Base-by-base conservation (phyloP, 2,329 filamentous ascomycete species). In the Fusarium coffeatum region DNA sequence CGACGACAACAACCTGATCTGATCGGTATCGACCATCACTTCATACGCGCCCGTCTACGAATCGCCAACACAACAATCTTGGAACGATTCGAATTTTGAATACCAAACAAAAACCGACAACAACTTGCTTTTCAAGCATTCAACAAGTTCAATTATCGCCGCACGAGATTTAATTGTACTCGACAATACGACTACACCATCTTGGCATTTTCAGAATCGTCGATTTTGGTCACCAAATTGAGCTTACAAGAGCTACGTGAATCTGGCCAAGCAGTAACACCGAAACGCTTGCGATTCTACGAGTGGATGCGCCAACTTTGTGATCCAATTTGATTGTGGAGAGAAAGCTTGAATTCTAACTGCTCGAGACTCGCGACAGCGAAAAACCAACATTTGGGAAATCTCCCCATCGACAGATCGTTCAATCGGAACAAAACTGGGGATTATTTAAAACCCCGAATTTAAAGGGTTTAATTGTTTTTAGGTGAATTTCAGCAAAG, bases 301-400 rank as follows among this genome's bases (percentile, higher is more conserved):
- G 18, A 55, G 66, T 47, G 55, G 67, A 37, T 53, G 49, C 63
- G 34, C 57, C 43, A 12, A 30, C 27, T 37, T 46, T 22, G 40
- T 30, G 16, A 34, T 37, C 37, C 23, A 57, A 56, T 27, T 40
- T 61, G 55, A 64, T 46, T 69, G 59, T 54, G 64, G 55, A 68
- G 50, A 50, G 59, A 43, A 64, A 55, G 51, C 32, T 45, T 46
- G 18, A 47, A 45, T 54, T 57, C 27, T 48, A 42, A 49, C 51
- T 49, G 41, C 20, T 50, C 28, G 47, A 55, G 25, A 60, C 16
- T 25, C 16, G 53, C 63, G 27, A 46, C 59, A 20, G 22, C 55
- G 15, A 37, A 47, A 46, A 30, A 45, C 25, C 32, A 43, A 10
- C 12, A 27, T 27, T 56, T 37, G 18, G 28, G 6, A 48, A 49